Percentiles rank a stretch among this genome's conserved stretches.
Conservation (phyloP, 768 basidiomycete genomes). For the Cystofilobasidium macerans region DNA sequence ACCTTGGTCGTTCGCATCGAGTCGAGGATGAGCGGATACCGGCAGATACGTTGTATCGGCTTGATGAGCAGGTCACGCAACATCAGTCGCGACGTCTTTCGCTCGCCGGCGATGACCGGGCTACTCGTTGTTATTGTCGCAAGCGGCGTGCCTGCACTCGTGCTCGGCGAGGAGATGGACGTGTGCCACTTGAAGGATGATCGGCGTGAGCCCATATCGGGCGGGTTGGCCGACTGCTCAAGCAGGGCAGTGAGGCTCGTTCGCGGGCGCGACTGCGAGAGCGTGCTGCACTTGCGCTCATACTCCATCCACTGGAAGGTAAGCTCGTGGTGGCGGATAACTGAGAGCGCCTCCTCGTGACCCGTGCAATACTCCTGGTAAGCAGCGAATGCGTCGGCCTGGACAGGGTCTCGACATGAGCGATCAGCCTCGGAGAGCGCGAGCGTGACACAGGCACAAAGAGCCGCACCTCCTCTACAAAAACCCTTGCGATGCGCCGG, state of each 20-base stretch:
- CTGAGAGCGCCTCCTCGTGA: constrained; percentile 67
- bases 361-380: constrained; percentile 82
- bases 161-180: constrained; percentile 11
- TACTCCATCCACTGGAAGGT: constrained; percentile 75
- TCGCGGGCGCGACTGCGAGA: constrained; percentile 39
- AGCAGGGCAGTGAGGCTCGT: constrained; percentile 21
- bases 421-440: background rate
- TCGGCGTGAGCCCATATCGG: constrained; percentile 20
- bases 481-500: constrained; percentile 32
- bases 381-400: constrained; percentile 63
- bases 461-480: constrained; percentile 36
- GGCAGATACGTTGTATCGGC: constrained; percentile 92
- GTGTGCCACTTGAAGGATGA: constrained; percentile 22
- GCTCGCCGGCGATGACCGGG: background rate
- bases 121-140: too few relatives aligned
- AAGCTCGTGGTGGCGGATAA: constrained; percentile 56
- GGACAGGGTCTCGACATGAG: background rate
- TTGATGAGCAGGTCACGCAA: constrained; percentile 84
- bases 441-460: background rate
- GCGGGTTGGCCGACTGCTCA: constrained; percentile 5
- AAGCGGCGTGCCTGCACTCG: background rate
- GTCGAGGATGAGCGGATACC: constrained; percentile 79
- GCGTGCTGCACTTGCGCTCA: constrained; percentile 61
- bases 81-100: constrained; percentile 30
- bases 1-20: constrained; percentile 11